Evolutionary conservation across 2,329 filamentous ascomycete species (phyloP).

Genomic region (Venturia oleaginea): DNA sequence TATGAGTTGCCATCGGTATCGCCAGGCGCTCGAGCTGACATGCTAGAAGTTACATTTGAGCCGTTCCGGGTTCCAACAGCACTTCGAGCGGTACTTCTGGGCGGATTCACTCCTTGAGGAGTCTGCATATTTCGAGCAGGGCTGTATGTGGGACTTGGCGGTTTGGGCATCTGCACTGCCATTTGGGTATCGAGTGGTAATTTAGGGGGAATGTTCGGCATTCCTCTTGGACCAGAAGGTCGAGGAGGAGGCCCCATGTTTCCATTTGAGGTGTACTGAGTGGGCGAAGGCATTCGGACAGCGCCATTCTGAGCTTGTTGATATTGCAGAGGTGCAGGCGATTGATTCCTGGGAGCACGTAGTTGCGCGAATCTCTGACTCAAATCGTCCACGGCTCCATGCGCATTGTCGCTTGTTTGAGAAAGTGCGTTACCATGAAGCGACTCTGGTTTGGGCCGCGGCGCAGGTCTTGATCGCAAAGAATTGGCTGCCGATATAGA

Average conservation of each 20-base stretch:
- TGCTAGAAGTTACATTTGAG: slow-evolving; percentile 34
- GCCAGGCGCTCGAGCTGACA: slow-evolving; percentile 31
- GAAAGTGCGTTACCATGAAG: slow-evolving; percentile 53
- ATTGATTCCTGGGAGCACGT: slow-evolving; percentile 18
- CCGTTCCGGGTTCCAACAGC: slow-evolving; percentile 47
- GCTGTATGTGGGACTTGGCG: slow-evolving; percentile 68
- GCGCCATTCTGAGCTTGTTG: slow-evolving; percentile 21
- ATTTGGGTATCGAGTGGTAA: slow-evolving; percentile 42
- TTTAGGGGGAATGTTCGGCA: slow-evolving; percentile 40
- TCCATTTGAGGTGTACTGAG: slow-evolving; percentile 24
- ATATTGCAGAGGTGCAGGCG: background rate
- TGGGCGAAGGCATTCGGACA: slow-evolving; percentile 33
- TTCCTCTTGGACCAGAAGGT: slow-evolving; percentile 43
- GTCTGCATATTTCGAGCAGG: slow-evolving; percentile 65
- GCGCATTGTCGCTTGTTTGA: slow-evolving; percentile 22
- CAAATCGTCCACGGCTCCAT: slow-evolving; percentile 19
- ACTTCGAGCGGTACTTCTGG: slow-evolving; percentile 55
- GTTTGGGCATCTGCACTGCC: slow-evolving; percentile 54
- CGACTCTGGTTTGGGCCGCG: slow-evolving; percentile 59
- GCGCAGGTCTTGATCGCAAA: slow-evolving; percentile 25
- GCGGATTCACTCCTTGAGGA: slow-evolving; percentile 54
- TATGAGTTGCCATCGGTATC: slow-evolving; percentile 32
- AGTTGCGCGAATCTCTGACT: slow-evolving; percentile 31
- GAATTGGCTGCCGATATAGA: slow-evolving; percentile 20
- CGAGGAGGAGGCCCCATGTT: slow-evolving; percentile 19